These are phyloP conservation scores for Ballota nigra DNA, from an alignment of 257 asterid species.

Conservation along the genomic window DNA sequence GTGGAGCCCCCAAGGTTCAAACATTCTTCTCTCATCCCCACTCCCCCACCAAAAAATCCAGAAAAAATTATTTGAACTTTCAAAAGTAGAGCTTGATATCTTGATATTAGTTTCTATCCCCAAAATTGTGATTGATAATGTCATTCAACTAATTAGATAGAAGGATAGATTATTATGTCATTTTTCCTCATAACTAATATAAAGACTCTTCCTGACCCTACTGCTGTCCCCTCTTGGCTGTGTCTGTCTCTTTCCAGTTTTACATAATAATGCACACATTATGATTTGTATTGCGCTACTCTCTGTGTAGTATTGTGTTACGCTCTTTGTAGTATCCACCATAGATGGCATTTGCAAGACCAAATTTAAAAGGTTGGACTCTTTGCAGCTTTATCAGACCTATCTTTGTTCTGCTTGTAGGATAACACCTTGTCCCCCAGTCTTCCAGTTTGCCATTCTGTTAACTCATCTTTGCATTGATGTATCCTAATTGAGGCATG, in stretches of 20 bases:
- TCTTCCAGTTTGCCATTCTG: not conserved
- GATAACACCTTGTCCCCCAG: not conserved
- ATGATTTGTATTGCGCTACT: not conserved
- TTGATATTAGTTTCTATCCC: no score
- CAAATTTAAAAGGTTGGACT: not conserved
- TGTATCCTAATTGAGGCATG: not conserved
- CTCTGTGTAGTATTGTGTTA: not conserved
- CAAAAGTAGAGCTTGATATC: no score
- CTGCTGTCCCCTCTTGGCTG: not conserved
- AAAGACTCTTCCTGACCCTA: not conserved
- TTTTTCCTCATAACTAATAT: not conserved
- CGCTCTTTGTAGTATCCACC: not conserved
- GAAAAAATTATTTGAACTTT: no score
- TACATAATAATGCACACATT: not conserved
- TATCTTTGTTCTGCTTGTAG: not conserved
- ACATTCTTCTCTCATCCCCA: slow-evolving; percentile 4
- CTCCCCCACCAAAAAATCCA: not conserved
- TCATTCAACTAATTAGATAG: not conserved
- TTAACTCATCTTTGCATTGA: slow-evolving; percentile 2
- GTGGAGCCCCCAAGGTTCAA: slow-evolving; percentile 98
- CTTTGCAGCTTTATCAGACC: not conserved
- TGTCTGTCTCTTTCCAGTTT: not conserved
- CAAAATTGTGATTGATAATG: not conserved
- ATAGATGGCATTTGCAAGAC: not conserved
- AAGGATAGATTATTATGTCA: not conserved